Evolutionary conservation across 2,329 filamentous ascomycete species (phyloP), one percentile per base, ranked within the genome.

Genomic region (Sporothrix dimorphospora): DNA sequence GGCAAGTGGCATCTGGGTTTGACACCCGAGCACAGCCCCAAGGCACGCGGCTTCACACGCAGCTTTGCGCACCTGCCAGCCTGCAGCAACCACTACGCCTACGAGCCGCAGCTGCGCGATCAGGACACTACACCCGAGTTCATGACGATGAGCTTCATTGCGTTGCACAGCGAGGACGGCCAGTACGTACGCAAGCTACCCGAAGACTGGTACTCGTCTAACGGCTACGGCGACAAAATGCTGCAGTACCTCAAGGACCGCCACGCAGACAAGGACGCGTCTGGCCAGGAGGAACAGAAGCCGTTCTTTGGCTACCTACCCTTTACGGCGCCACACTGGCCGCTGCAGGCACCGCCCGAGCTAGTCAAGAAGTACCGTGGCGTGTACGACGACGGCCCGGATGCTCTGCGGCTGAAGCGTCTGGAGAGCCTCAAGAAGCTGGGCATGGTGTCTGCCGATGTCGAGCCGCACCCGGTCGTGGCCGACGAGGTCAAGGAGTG

Each of bases 261-360:
- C 79, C 57, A 61, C 5, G 57, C 55, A 16, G 14, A 16, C 55
- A 59, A 59, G 14, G 16, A 59, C 2, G 30, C 16, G 8, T 83
- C 77, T 73, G 79, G 76, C 73, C 79, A 72, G 6, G 76, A 76
- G 1, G 77, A 80, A 14, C 75, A 79, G 4, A 74, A 78, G 65
- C 85, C 88, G 0, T 90, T 90, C 80, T 90, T 90, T 75, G 87
- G 81, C 1, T 90, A 89, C 76, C 81, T 88, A 2, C 87, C 88
- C 1, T 90, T 89, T 77, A 88, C 87, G 0, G 88, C 88, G 0
- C 88, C 88, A 1, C 88, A 90, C 75, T 90, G 88, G 88, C 88
- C 88, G 1, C 59, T 65, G 5, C 59, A 65, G 59, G 59, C 59
- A 7, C 59, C 88, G 0, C 78, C 81, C 68, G 84, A 88, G 73